Conservation (phyloP, 2,329 filamentous ascomycete genomes). For the Chrysosporium queenslandicum region DNA sequence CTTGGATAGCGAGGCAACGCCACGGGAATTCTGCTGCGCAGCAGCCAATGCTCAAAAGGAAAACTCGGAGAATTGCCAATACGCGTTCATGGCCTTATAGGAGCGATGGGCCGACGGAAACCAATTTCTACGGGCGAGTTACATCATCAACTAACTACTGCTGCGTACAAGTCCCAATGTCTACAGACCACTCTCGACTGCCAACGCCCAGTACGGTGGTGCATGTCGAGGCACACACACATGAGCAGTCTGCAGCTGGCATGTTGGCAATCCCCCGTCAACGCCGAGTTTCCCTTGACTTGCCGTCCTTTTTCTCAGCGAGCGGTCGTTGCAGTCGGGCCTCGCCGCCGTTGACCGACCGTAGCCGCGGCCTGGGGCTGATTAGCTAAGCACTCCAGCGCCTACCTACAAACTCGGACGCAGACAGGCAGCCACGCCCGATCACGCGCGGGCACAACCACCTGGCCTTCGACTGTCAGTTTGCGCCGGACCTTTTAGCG, state of each 20-base stretch:
- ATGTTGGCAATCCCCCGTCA: too few species aligned
- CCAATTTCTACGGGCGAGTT: background rate
- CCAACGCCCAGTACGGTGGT: too few species aligned
- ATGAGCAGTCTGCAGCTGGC: too few species aligned
- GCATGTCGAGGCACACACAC: too few species aligned
- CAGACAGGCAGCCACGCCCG: too few species aligned
- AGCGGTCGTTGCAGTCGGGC: background rate
- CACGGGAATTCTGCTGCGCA: background rate
- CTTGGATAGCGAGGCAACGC: background rate
- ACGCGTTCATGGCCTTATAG: too few species aligned
- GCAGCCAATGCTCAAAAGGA: background rate
- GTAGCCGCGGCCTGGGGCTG: background rate
- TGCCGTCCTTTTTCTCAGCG: background rate
- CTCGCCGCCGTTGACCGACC: conserved; percentile 7
- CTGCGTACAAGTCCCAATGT: background rate
- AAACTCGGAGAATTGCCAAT: background rate
- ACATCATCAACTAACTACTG: background rate
- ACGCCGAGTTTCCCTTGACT: too few species aligned
- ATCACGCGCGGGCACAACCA: too few species aligned
- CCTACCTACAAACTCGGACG: background rate
- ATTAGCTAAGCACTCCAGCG: background rate
- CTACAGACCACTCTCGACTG: background rate
- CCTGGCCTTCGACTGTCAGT: too few species aligned
- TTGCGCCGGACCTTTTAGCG: too few species aligned
- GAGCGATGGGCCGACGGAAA: background rate